A percentile compares a stretch with the other conserved stretches of the same genome.
Evolutionary conservation across 1,139 yeast species (phyloP).

Genomic region (Yamadazyma atmosphaerica): DNA sequence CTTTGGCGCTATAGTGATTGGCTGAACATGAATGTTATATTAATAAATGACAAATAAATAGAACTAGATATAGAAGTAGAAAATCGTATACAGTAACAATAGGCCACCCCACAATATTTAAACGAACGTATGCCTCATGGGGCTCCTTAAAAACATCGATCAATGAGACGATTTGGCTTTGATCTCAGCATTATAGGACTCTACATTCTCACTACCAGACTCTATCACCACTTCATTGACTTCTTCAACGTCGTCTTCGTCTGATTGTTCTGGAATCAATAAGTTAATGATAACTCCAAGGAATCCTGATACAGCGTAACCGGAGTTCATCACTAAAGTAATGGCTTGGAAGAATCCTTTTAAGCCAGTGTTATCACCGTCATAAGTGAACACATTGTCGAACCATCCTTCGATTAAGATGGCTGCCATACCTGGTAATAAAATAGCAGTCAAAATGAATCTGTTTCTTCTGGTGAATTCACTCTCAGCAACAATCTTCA

Average conservation of each 20-base stretch:
- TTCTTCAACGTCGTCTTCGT: constrained; percentile 54
- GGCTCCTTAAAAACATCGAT: too few species aligned
- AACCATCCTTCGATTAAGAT: constrained; percentile 76
- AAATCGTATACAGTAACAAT: neutral
- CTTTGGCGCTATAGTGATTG: neutral
- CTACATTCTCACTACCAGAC: neutral
- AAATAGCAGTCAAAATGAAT: constrained; percentile 70
- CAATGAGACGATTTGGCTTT: neutral
- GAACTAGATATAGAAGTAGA: too few species aligned
- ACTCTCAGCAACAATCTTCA: constrained; percentile 68
- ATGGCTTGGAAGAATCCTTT: constrained; percentile 80
- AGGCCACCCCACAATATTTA: too few species aligned
- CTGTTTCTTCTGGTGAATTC: constrained; percentile 84
- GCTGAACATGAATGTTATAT: too few species aligned
- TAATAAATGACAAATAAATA: too few species aligned
- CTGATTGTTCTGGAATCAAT: constrained; percentile 60
- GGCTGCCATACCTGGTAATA: constrained; percentile 72
- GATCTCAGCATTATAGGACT: neutral
- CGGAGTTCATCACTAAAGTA: constrained; percentile 77
- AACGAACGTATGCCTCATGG: too few species aligned
- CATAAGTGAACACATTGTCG: constrained; percentile 66
- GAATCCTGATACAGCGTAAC: constrained; percentile 79
- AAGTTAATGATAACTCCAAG: constrained; percentile 70
- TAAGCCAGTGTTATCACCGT: constrained; percentile 61
- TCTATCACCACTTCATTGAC: constrained; percentile 39